phyloP scores from a whole-genome alignment of 169 alveolate species.

The Plasmodium yoelii region DNA sequence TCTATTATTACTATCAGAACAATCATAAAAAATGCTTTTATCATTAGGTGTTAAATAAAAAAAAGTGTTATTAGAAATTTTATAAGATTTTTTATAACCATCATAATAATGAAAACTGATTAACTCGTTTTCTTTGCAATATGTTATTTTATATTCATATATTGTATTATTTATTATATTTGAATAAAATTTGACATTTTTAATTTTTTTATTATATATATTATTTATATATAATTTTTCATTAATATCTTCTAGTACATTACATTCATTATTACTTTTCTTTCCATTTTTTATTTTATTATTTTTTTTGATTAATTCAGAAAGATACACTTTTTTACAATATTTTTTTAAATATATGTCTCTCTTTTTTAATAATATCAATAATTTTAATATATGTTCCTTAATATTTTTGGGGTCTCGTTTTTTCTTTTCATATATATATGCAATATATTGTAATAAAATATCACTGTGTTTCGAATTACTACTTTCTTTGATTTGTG shows the following conservation, averaged over 20 bases:
- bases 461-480: constrained; percentile 20
- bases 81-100: constrained; percentile 38
- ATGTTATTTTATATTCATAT: constrained; percentile 67
- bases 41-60: constrained; percentile 33
- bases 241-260: neutral
- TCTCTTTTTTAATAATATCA: constrained; percentile 35
- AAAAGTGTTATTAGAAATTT: constrained; percentile 21
- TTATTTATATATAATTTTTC: constrained; percentile 68
- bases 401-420: constrained; percentile 22
- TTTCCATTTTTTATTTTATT: neutral
- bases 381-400: constrained; percentile 62
- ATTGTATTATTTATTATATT: constrained; percentile 37
- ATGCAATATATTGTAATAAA: constrained; percentile 35
- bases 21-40: constrained; percentile 18
- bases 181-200: constrained; percentile 15
- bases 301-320: constrained; percentile 33
- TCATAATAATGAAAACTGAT: constrained; percentile 57
- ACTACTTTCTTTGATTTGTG: constrained; percentile 12
- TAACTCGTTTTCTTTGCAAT: constrained; percentile 42
- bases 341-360: constrained; percentile 64
- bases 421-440: constrained; percentile 18
- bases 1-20: neutral
- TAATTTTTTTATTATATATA: constrained; percentile 55
- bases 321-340: constrained; percentile 21
- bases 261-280: neutral